Percentiles rank a stretch among this genome's conserved stretches.
Conservation (phyloP, 805 yeast genomes). For the Kodamaea restingae region DNA sequence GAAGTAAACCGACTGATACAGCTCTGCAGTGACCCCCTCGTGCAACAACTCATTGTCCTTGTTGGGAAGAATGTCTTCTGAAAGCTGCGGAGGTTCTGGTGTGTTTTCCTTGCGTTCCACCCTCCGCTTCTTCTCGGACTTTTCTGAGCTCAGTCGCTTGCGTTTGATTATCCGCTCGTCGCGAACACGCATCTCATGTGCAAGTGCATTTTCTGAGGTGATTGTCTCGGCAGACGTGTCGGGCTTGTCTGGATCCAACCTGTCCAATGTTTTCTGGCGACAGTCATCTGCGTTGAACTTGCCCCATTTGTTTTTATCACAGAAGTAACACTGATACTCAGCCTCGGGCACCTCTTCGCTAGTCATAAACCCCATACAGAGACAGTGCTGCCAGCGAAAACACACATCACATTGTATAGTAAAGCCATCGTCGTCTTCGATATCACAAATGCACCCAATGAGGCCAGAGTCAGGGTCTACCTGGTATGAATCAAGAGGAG, state of each 20-base stretch:
- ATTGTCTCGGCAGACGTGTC: conserved; percentile 4
- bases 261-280: conserved; percentile 24
- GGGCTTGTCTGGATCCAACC: conserved; percentile 28
- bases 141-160: conserved; percentile 20
- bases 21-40: conserved; percentile 40
- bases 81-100: neutral
- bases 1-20: conserved; percentile 52
- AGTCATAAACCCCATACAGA: conserved; percentile 76
- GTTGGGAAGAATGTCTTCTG: conserved; percentile 25
- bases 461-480: conserved; percentile 80
- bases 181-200: neutral
- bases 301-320: conserved; percentile 50
- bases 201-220: conserved; percentile 2
- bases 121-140: conserved; percentile 15
- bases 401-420: conserved; percentile 94
- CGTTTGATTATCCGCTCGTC: conserved; percentile 10
- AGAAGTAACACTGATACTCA: conserved; percentile 68
- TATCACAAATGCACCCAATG: conserved; percentile 86
- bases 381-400: conserved; percentile 91
- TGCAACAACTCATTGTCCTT: conserved; percentile 42
- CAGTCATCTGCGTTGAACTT: conserved; percentile 39
- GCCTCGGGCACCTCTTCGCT: conserved; percentile 78
- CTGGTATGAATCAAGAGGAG: conserved; percentile 45
- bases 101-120: conserved; percentile 8
- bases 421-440: conserved; percentile 85